These are phyloP conservation scores for Hymenoscyphus occultus DNA, from an alignment of 2,329 filamentous ascomycete genomes.

Conservation along the genomic window DNA sequence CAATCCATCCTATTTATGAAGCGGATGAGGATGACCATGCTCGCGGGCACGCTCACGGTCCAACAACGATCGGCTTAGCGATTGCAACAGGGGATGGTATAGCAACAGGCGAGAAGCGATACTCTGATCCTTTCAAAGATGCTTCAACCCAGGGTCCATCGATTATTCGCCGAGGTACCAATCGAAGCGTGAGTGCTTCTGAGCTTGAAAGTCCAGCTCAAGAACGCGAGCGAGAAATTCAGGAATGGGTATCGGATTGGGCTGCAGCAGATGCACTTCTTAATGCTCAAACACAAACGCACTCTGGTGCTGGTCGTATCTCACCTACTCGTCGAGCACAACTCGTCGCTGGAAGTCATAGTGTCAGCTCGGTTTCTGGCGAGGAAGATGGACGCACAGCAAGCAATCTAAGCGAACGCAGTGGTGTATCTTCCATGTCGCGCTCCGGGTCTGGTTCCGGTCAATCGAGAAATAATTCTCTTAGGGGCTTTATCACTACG, in stretches of 20 bases:
- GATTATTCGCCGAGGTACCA: conserved; percentile 17
- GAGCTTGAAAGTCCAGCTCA: conserved; percentile 29
- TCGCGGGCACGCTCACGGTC: conserved; percentile 11
- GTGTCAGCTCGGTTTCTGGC: conserved; percentile 27
- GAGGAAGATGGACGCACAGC: conserved; percentile 36
- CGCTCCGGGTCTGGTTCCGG: conserved; percentile 32
- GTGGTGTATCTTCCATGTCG: conserved; percentile 29
- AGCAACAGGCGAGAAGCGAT: conserved; percentile 19
- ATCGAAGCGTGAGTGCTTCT: conserved; percentile 18
- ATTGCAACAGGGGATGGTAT: conserved; percentile 25
- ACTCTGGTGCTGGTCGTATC: conserved; percentile 31
- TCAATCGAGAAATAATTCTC: conserved; percentile 31
- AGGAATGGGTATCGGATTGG: conserved; percentile 40
- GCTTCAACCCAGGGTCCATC: conserved; percentile 9
- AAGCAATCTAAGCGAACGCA: conserved; percentile 37
- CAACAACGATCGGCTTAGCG: conserved; percentile 17
- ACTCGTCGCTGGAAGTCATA: conserved; percentile 26
- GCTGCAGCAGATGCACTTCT: conserved; percentile 36
- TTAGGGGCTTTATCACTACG: conserved; percentile 31
- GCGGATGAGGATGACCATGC: conserved; percentile 49
- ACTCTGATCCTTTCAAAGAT: conserved; percentile 35
- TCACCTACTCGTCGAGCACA: conserved; percentile 35
- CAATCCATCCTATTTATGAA: conserved; percentile 63
- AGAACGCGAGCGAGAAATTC: conserved; percentile 35
- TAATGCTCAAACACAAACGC: conserved; percentile 29